Evolutionary conservation across 139 green algal genomes (phyloP).

Genomic region (Ettlia oleoabundans): DNA sequence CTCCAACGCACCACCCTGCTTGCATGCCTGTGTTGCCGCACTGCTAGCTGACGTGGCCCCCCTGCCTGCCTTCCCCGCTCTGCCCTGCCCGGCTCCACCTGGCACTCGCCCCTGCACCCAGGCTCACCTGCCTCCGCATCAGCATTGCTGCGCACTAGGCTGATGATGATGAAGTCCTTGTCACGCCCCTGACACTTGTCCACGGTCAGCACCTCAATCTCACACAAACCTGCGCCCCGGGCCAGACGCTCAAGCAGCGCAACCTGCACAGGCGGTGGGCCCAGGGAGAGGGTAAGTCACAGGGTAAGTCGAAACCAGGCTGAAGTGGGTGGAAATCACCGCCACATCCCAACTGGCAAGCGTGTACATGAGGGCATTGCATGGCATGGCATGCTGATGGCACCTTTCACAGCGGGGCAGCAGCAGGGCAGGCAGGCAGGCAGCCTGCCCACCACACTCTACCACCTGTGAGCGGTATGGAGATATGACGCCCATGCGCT

Average conservation of each 20-base stretch:
- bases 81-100: neutral
- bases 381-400: neutral
- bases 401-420: neutral
- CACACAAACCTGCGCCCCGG: constrained; percentile 1
- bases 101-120: too few relatives aligned
- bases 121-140: constrained; percentile 41
- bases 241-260: constrained; percentile 33
- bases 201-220: constrained; percentile 85
- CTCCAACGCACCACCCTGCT: too few relatives aligned
- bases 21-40: too few relatives aligned
- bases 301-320: neutral
- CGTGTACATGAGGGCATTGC: too few relatives aligned
- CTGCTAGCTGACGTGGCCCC: neutral
- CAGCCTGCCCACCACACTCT: neutral
- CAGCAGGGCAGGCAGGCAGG: neutral
- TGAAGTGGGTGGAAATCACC: too few relatives aligned
- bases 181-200: constrained; percentile 90
- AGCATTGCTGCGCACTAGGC: constrained; percentile 78
- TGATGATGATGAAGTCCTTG: constrained; percentile 79
- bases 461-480: constrained; percentile 83
- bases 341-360: too few relatives aligned
- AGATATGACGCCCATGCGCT: constrained; percentile 81
- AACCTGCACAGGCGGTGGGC: constrained; percentile 55
- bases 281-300: neutral
- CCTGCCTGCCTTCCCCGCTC: neutral